Evolutionary conservation across 2,329 filamentous ascomycete genomes (phyloP).

Genomic region (Penicillium aurantiogriseum): DNA sequence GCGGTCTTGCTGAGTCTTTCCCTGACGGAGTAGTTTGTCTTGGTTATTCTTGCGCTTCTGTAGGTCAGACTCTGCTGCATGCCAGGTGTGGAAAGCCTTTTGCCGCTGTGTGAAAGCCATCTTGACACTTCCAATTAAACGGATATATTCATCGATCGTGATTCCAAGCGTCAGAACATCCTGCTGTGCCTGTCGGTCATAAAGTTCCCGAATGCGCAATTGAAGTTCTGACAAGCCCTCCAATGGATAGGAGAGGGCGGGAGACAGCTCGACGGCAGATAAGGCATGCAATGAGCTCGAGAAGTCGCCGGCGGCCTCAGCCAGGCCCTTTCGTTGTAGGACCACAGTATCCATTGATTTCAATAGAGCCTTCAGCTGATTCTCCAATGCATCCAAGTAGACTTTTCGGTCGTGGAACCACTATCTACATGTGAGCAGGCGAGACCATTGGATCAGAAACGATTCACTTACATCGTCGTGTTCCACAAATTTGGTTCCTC

Average conservation of each 20-base stretch:
- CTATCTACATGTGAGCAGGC: conserved; percentile 45
- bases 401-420: conserved; percentile 98
- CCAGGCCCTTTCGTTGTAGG: conserved; percentile 84
- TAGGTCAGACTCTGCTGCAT: conserved; percentile 82
- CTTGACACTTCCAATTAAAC: conserved; percentile 92
- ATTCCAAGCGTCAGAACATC: conserved; percentile 95
- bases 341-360: conserved; percentile 96
- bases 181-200: conserved; percentile 94
- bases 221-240: conserved; percentile 92
- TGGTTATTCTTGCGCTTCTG: conserved; percentile 85
- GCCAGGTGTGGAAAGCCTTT: conserved; percentile 94
- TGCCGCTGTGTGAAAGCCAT: conserved; percentile 88
- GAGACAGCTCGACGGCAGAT: conserved; percentile 87
- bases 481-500: conserved; percentile 85
- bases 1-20: conserved; percentile 92
- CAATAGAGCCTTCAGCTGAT: conserved; percentile 81
- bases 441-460: not conserved
- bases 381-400: conserved; percentile 91
- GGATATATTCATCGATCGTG: conserved; percentile 97
- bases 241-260: conserved; percentile 80
- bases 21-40: conserved; percentile 92
- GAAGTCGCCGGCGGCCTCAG: conserved; percentile 91
- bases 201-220: conserved; percentile 88
- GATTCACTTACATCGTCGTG: conserved; percentile 77
- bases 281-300: conserved; percentile 89